phyloP scores from a whole-genome alignment of 2,329 filamentous ascomycete species.

The Aspergillus terreus region DNA sequence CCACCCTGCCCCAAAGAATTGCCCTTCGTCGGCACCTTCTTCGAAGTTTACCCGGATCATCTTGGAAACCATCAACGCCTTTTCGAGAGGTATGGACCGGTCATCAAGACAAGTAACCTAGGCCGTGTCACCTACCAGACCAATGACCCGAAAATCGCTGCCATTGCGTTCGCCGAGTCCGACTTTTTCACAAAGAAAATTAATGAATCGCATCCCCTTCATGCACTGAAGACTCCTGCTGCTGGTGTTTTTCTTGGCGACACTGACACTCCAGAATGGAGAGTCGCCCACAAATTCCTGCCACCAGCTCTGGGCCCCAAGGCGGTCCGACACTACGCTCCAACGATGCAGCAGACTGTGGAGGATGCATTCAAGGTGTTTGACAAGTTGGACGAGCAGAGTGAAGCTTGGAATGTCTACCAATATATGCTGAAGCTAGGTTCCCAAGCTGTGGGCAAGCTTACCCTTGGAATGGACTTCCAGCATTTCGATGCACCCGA shows the following conservation, averaged over 20 bases:
- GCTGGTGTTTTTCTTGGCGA: conserved; percentile 34
- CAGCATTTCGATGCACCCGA: conserved; percentile 43
- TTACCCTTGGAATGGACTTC: conserved; percentile 44
- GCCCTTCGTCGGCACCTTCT: conserved; percentile 49
- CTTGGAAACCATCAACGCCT: conserved; percentile 55
- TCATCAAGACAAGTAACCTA: conserved; percentile 54
- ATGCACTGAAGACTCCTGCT: conserved; percentile 21
- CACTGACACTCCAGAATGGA: conserved; percentile 32
- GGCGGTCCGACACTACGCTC: conserved; percentile 59
- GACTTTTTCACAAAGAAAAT: conserved; percentile 56
- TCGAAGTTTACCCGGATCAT: conserved; percentile 56
- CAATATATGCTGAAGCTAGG: conserved; percentile 49
- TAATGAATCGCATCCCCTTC: conserved; percentile 29
- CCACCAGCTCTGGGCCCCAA: conserved; percentile 58
- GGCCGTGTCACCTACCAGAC: conserved; percentile 50
- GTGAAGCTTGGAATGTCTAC: conserved; percentile 47
- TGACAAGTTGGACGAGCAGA: conserved; percentile 46
- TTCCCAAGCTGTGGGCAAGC: conserved; percentile 43
- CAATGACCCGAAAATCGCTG: conserved; percentile 48
- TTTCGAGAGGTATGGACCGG: conserved; percentile 51
- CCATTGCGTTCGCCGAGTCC: conserved; percentile 48
- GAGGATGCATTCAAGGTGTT: conserved; percentile 49
- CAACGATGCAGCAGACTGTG: conserved; percentile 55
- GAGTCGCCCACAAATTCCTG: conserved; percentile 57
- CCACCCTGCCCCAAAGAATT: conserved; percentile 21